Percentiles rank a stretch among this genome's conserved stretches.
phyloP scores from a whole-genome alignment of 495 filamentous ascomycete genomes.

The Clavariopsis aquatica region DNA sequence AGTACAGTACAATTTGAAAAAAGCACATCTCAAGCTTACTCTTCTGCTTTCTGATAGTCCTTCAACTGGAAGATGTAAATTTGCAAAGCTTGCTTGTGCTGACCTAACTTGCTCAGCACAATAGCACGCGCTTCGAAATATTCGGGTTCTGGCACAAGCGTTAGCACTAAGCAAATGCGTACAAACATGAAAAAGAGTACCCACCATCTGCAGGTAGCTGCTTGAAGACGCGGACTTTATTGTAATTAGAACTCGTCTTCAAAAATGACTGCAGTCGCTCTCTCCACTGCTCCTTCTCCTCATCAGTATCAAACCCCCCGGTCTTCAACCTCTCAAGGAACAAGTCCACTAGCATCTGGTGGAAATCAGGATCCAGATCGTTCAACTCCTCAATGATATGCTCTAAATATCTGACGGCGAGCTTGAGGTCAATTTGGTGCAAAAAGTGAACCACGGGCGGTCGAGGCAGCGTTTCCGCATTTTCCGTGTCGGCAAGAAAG shows the following conservation, averaged over 20 bases:
- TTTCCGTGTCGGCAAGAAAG: conserved; percentile 91
- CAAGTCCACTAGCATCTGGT: conserved; percentile 76
- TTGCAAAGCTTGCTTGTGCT: conserved; percentile 88
- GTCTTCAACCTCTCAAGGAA: conserved; percentile 67
- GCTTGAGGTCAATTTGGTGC: conserved; percentile 61
- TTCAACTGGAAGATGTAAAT: conserved; percentile 95
- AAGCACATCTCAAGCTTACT: conserved; percentile 54
- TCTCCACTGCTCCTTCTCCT: conserved; percentile 58
- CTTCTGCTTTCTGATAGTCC: conserved; percentile 87
- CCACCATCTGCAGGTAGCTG: conserved; percentile 77
- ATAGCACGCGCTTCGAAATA: conserved; percentile 92
- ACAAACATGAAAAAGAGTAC: conserved; percentile 34
- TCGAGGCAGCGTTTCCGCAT: conserved; percentile 85
- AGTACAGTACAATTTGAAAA: background rate
- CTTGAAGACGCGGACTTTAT: conserved; percentile 69
- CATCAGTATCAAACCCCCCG: conserved; percentile 48
- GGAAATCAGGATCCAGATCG: conserved; percentile 80
- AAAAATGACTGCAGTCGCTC: conserved; percentile 73
- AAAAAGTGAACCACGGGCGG: conserved; percentile 74
- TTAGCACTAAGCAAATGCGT: too few species aligned
- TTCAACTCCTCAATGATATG: conserved; percentile 87
- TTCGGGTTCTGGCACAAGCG: conserved; percentile 62
- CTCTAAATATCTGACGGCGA: conserved; percentile 84
- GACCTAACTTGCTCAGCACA: conserved; percentile 91
- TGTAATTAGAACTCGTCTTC: conserved; percentile 75